Evolutionary conservation across 2,329 filamentous ascomycete genomes (phyloP).

Genomic region (Mollisia scopiformis): DNA sequence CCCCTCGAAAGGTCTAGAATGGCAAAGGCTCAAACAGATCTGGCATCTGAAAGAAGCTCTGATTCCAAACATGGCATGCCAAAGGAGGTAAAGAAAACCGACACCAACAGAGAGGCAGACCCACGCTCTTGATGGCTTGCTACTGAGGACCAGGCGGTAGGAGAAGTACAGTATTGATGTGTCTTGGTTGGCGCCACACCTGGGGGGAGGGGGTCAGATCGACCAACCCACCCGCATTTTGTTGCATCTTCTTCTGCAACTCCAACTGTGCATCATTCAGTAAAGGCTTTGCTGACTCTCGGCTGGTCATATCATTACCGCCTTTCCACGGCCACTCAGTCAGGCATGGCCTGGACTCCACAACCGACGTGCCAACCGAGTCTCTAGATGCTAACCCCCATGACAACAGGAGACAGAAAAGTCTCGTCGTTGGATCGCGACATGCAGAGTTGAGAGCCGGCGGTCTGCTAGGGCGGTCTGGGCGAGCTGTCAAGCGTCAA

Average conservation of each 20-base stretch:
- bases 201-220: neutral
- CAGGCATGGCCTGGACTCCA: neutral
- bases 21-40: neutral
- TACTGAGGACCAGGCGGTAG: neutral
- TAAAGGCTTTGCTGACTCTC: neutral
- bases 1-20: slow-evolving; percentile 5
- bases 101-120: neutral
- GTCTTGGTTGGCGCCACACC: neutral
- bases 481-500: no score
- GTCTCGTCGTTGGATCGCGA: neutral
- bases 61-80: neutral
- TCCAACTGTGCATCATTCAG: neutral
- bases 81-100: neutral
- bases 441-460: neutral
- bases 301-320: neutral
- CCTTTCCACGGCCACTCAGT: neutral
- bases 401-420: neutral
- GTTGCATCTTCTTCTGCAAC: no score
- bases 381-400: neutral
- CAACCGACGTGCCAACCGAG: neutral
- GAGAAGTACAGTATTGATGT: neutral
- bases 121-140: neutral
- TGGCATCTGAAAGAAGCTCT: neutral
- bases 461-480: neutral
- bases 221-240: no score